Conservation (phyloP, 305 asterid species). For the Fraxinus ornus region DNA sequence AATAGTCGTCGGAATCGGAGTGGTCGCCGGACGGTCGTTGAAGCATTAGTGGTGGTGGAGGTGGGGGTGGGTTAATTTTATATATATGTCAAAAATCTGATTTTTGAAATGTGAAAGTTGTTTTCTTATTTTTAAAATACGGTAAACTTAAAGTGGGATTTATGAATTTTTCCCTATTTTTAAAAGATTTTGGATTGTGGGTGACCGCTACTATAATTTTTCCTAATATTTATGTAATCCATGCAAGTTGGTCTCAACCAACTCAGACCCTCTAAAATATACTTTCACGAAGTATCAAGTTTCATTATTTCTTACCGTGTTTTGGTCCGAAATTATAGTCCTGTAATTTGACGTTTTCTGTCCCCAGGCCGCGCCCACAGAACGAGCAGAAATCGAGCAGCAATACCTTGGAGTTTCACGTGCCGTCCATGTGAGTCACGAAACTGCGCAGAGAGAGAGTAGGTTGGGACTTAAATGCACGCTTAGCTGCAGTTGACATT, state of each 20-base stretch:
- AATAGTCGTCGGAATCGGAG: no score
- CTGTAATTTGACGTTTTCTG: neutral
- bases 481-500: slow-evolving; percentile 24
- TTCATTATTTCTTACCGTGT: neutral
- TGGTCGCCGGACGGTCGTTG: no score
- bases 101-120: no score
- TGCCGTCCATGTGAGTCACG: slow-evolving; percentile 41
- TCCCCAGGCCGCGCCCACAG: neutral
- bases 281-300: neutral
- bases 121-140: no score
- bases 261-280: neutral
- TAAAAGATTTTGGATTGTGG: no score
- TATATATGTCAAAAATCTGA: no score
- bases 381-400: neutral
- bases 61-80: no score
- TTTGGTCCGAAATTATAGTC: neutral
- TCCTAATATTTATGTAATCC: neutral
- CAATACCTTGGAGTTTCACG: slow-evolving; percentile 26
- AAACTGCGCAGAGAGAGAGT: slow-evolving; percentile 18
- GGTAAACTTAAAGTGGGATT: no score
- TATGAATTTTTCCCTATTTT: no score
- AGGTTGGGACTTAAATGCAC: slow-evolving; percentile 41
- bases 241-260: neutral
- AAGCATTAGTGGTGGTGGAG: no score
- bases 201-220: no score